These are phyloP conservation scores for Alternaria gaisen DNA, from an alignment of 2,329 filamentous ascomycete species.

Conservation along the genomic window DNA sequence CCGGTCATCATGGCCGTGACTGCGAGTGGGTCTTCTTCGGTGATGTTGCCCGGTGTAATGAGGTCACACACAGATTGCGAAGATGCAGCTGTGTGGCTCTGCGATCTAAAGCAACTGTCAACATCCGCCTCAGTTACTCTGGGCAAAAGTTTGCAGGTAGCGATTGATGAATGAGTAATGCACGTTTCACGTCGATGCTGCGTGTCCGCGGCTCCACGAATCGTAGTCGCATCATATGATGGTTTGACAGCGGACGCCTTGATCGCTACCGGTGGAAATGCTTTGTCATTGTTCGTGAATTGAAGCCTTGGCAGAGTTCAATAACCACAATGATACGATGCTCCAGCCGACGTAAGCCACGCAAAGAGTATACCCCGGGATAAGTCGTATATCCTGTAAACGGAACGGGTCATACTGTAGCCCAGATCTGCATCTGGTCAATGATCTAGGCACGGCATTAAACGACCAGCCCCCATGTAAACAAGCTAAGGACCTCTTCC, in stretches of 20 bases:
- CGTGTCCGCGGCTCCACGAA: background rate
- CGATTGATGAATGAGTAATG: background rate
- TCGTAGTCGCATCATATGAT: background rate
- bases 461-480: background rate
- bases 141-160: background rate
- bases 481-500: background rate
- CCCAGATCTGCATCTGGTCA: background rate
- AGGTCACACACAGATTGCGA: background rate
- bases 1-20: background rate
- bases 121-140: background rate
- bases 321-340: background rate
- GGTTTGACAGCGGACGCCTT: conserved; percentile 1
- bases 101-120: background rate
- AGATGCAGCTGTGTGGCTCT: background rate
- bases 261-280: background rate
- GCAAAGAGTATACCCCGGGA: background rate
- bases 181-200: background rate
- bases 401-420: no score
- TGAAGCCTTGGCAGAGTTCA: no score
- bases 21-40: background rate
- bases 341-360: background rate
- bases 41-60: background rate
- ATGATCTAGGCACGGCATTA: background rate
- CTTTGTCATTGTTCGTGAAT: no score
- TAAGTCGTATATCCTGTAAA: no score